Base-by-base conservation (phyloP, 176 grass and related monocot species). In the Puya raimondii region DNA sequence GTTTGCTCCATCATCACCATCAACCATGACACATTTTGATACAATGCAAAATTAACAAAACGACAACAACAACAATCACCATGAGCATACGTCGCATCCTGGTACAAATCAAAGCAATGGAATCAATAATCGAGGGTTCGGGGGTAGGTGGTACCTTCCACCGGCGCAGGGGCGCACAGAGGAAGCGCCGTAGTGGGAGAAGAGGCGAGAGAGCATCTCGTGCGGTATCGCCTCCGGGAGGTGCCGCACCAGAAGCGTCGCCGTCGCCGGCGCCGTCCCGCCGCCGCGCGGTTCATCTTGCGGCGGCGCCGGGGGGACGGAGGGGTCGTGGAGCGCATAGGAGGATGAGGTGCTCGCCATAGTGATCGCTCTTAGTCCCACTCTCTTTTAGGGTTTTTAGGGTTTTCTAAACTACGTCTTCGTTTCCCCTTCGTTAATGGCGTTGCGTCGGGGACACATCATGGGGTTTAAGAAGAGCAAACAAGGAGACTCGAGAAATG, bases 111-210 rank as follows among this genome's bases (percentile, higher is more conserved):
- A 54, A 33, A 63, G 16, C 63, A 12, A 48, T 13, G 52, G 8
- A 53, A 54, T 10, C 53, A 49, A 67, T 10, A 22, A 33, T 61
- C 56, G n/a, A 33, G 9, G 8, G 49, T 52, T 4, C 6, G 14
- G 27, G 12, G 67, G 23, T 63, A 63, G 23, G 9, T 7, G 48
- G 51, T 84, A 96, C 92, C 87, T 96, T 85, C 93, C 86, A 27
- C 79, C 86, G 18, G 75, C 75, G 77, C 89, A 96, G 50, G 86
- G 86, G 21, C 86, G 83, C 54, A 92, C 81, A 53, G 83, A 71
- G 23, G 84, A 87, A 64, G 86, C 93, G 8, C 93, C 93, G 22
- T 92, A 96, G 74, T 85, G 88, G 51, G 93, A 90, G 76, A 92
- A 96, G 68, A 96, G 86, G n/a, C 86, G 81, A 16, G 65, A 83